A percentile compares a stretch with the other conserved stretches of the same genome.
phyloP scores from a whole-genome alignment of 441 rosid species.

The Gossypium trilobum region DNA sequence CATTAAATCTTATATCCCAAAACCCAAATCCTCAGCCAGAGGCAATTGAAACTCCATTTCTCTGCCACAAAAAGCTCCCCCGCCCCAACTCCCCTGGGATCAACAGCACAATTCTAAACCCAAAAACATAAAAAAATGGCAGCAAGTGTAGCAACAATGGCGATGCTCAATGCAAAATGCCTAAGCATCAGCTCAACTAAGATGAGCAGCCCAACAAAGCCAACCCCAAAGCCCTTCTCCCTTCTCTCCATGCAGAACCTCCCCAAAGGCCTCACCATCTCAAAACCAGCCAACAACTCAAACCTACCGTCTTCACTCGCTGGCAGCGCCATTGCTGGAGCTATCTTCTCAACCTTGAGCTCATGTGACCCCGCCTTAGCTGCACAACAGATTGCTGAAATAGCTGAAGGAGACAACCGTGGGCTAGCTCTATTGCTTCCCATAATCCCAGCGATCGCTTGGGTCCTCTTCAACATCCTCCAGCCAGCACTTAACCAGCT shows the following conservation, averaged over 20 bases:
- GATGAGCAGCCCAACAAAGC: slow-evolving; percentile 18
- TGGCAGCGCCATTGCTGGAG: slow-evolving; percentile 58
- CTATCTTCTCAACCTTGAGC: slow-evolving; percentile 60
- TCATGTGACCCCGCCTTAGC: slow-evolving; percentile 68
- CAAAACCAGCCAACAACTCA: slow-evolving; percentile 27
- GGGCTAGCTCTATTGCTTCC: slow-evolving; percentile 76
- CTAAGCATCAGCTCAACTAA: slow-evolving; percentile 30
- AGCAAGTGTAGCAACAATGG: slow-evolving; percentile 58
- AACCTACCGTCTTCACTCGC: slow-evolving; percentile 18
- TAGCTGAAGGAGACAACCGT: slow-evolving; percentile 78
- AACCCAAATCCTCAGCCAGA: background rate
- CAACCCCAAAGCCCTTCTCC: slow-evolving; percentile 31
- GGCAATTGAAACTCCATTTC: slow-evolving; percentile 15
- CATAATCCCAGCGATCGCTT: slow-evolving; percentile 63
- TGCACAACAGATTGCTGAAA: slow-evolving; percentile 63
- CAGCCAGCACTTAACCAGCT: slow-evolving; percentile 86
- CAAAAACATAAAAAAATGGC: slow-evolving; percentile 36
- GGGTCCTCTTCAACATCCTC: slow-evolving; percentile 91
- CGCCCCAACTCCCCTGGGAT: slow-evolving; percentile 1
- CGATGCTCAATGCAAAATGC: slow-evolving; percentile 50
- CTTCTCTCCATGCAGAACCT: slow-evolving; percentile 31
- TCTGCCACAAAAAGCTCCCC: slow-evolving; percentile 1
- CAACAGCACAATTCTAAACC: background rate
- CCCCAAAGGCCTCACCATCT: slow-evolving; percentile 35
- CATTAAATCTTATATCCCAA: slow-evolving; percentile 22